Base-by-base conservation (phyloP, 2,329 filamentous ascomycete genomes). In the Harringtonia lauricola region DNA sequence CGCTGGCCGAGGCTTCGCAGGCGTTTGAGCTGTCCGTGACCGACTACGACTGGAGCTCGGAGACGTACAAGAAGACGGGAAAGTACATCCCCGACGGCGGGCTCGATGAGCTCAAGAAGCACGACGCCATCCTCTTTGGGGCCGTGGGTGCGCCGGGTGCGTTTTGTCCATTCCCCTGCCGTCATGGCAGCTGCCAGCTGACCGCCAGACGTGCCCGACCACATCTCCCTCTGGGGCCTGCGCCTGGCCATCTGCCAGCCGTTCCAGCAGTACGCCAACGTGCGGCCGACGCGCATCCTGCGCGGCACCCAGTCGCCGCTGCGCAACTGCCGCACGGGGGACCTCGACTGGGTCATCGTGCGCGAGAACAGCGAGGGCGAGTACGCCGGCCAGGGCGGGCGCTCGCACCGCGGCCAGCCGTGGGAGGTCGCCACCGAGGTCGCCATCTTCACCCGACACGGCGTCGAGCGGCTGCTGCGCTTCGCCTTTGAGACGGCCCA, bases 301-400 rank as follows among this genome's bases (percentile, higher is more conserved):
- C 67, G 66, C 14, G 76, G 77, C 19, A 76, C 71, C 0, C 60
- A 67, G 47, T 78, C 75, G 0, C 76, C 76, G 1, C 63, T 81
- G 8, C 46, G 54, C 9, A 65, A 71, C 53, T 60, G 71, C 52
- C 54, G 59, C 44, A 57, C 63, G 12, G 71, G 70, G 4, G 70
- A 78, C 44, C 60, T 81, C 0, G 74, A 82, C 59, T 82, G 77
- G 77, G 72, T 81, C 1, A 80, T 82, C 38, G 62, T 82, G 28
- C 72, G 78, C 26, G 78, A 82, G 60, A 82, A 81, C 58, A 75
- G 69, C 38, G 78, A 82, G 54, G 78, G 78, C 46, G 77, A 81
- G 53, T 81, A 81, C 47, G 71, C 75, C 2, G 76, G 76, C 0
- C 76, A 81, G 49, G 78, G 79, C 4, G 79, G 79, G 0, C 66